Evolutionary conservation across 768 basidiomycete species (phyloP), one percentile per base, ranked within the genome.

Genomic region (Macrocybe gigantea): DNA sequence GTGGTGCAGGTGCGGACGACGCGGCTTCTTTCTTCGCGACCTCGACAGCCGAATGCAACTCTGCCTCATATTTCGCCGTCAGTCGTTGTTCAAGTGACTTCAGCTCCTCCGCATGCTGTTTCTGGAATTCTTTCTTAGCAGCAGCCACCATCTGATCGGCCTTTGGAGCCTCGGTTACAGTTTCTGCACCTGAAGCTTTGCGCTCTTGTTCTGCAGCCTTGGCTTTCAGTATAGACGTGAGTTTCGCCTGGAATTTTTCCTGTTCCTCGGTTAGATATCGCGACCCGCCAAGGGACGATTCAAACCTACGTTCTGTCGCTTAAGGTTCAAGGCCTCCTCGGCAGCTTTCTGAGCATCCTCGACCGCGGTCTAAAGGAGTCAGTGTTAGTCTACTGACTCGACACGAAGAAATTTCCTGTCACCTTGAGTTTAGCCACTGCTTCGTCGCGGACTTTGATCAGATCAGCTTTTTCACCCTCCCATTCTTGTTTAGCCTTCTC

Each of bases 161-260:
- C 53, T 80, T 82, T 22, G 22, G 22, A 38, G 54, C 66, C 53
- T 77, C 78, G 6, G 75, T 65, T 49, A 78, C 84, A 30, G 74
- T 74, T 29, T 77, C 64, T n/a, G 83, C 70, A 10, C 76, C 72
- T 7, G 68, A 68, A 14, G 74, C 71, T 58, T 77, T 75, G 1
- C 67, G 67, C 44, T 79, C 69, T 7, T 61, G 60, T 34, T 80
- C 79, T 0, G 69, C 69, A 12, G 67, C 73, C 41, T 76, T 74
- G 7, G 71, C 68, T 57, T 77, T 78, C 54, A 72, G 73, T 44
- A 83, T 56, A 33, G 79, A 76, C 5, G 67, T 64, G 6, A 84
- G 69, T 52, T 78, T 75, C 2, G 66, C 59, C 47, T 77, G 75
- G 70, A 82, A 78, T 59, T 83, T 84, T 3, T 84, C 82, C 82